Evolutionary conservation across 1,284 basidiomycete genomes (phyloP), one percentile per base, ranked within the genome.

Genomic region (Leccinum variabile): DNA sequence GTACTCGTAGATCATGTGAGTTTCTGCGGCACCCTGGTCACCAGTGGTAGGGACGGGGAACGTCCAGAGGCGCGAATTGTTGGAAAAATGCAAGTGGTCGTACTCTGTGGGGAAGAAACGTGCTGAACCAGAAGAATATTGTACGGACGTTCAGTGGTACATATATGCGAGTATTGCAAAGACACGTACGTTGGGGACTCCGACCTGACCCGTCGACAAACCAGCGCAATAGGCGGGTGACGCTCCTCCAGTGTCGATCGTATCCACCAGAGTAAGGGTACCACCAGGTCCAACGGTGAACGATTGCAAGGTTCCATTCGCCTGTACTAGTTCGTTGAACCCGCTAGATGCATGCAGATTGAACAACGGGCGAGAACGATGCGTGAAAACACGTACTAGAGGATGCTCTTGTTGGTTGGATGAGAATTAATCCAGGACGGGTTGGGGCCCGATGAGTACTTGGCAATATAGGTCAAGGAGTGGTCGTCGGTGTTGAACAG

Each of bases 51-150:
- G 78, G 1, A 68, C 68, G 2, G 85, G 82, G 77, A 89, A 89
- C 5, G 81, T 81, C 71, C 86, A 83, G 9, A 79, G 65, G 8
- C 78, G 71, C 4, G 80, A 77, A 37, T 73, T 70, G 9, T 66
- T 69, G 56, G 74, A 73, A 65, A 88, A 88, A 57, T 76, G 69
- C 54, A 81, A 67, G 1, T 76, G 66, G 58, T 81, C 75, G 14
- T 62, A 60, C 28, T 75, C 70, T 1, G 81, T 83, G 0, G 83
- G 80, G 49, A 89, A 75, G 60, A 90, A 79, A 33, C 78, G 72
- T 5, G 83, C 87, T 61, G 84, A 83, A 18, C 87, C 88, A 6
- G 81, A 78, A 57, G 68, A 72, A 72, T 89, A 89, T 86, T 88
- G 60, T 41, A 3, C 1, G 46, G 11, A 8, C 10, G 25, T 46